Percentiles rank a stretch among this genome's conserved stretches.
These are phyloP conservation scores for Phytophthora citricola DNA, from an alignment of 352 stramenopile species.

Conservation along the genomic window DNA sequence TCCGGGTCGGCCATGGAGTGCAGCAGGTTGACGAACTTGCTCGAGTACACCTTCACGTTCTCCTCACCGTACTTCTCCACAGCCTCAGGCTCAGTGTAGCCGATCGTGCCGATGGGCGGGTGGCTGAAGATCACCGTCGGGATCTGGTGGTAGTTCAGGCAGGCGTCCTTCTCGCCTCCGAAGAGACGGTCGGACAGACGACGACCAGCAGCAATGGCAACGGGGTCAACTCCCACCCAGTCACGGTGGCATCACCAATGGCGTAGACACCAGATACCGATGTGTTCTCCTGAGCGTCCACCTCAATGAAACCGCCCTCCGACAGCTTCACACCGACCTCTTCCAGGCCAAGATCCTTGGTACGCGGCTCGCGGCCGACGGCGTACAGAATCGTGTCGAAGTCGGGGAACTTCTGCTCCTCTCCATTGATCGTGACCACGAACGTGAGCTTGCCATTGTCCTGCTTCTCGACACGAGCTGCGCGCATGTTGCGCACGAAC, in stretches of 20 bases:
- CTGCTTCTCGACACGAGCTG: constrained; percentile 85
- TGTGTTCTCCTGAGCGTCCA: constrained; percentile 94
- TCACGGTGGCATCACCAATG: constrained; percentile 93
- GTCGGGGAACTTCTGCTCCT: constrained; percentile 49
- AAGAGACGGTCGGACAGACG: constrained; percentile 93
- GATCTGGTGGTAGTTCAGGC: constrained; percentile 93
- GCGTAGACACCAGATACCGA: constrained; percentile 89
- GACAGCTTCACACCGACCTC: constrained; percentile 84
- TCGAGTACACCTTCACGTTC: constrained; percentile 96
- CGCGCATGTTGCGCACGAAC: constrained; percentile 62
- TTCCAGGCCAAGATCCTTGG: constrained; percentile 85
- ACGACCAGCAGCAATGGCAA: constrained; percentile 90
- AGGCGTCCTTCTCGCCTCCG: constrained; percentile 78
- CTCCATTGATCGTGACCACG: constrained; percentile 60
- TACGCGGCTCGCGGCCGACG: constrained; percentile 90
- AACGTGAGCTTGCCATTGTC: constrained; percentile 86
- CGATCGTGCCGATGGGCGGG: constrained; percentile 95
- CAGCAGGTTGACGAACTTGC: constrained; percentile 95
- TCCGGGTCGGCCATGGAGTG: constrained; percentile 93
- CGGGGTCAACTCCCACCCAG: constrained; percentile 87
- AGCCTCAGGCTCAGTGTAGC: constrained; percentile 94
- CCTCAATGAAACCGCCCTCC: constrained; percentile 82
- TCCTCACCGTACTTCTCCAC: constrained; percentile 92
- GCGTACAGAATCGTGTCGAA: constrained; percentile 74
- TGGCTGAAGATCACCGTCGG: constrained; percentile 98